These are phyloP conservation scores for Macrocystidia cucumis DNA, from an alignment of 1,284 basidiomycete species.

Conservation along the genomic window DNA sequence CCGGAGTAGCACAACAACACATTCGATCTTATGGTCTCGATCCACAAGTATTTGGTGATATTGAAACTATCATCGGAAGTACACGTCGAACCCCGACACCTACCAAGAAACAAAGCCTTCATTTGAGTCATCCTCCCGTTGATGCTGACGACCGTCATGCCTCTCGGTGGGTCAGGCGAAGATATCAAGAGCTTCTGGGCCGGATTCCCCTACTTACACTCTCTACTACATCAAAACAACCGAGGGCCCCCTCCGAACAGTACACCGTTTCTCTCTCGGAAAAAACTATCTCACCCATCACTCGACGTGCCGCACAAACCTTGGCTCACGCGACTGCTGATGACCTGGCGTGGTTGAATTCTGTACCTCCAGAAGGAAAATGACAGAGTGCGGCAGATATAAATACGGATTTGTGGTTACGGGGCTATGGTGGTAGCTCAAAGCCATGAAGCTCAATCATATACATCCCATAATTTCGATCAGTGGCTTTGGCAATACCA, in stretches of 20 bases:
- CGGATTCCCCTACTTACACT: slow-evolving; percentile 49
- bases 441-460: slow-evolving; percentile 77
- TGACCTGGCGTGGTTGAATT: slow-evolving; percentile 18
- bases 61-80: slow-evolving; percentile 36
- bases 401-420: no score
- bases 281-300: slow-evolving; percentile 12
- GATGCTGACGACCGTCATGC: no score
- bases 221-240: slow-evolving; percentile 9
- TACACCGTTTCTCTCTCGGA: slow-evolving; percentile 20
- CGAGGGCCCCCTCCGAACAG: slow-evolving; percentile 8
- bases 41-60: slow-evolving; percentile 34
- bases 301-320: slow-evolving; percentile 10
- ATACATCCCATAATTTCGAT: slow-evolving; percentile 73
- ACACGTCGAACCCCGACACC: slow-evolving; percentile 30
- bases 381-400: no score
- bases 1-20: slow-evolving; percentile 11
- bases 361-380: slow-evolving; percentile 4
- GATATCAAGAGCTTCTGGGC: slow-evolving; percentile 53
- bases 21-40: no score
- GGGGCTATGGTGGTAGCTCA: no score
- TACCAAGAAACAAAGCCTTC: slow-evolving; percentile 23
- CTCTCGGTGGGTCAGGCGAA: slow-evolving; percentile 56
- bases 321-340: slow-evolving; percentile 18
- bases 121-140: no score
- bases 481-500: slow-evolving; percentile 41